phyloP scores from a whole-genome alignment of 129 eudicot genomes.

The Artemisia annua region DNA sequence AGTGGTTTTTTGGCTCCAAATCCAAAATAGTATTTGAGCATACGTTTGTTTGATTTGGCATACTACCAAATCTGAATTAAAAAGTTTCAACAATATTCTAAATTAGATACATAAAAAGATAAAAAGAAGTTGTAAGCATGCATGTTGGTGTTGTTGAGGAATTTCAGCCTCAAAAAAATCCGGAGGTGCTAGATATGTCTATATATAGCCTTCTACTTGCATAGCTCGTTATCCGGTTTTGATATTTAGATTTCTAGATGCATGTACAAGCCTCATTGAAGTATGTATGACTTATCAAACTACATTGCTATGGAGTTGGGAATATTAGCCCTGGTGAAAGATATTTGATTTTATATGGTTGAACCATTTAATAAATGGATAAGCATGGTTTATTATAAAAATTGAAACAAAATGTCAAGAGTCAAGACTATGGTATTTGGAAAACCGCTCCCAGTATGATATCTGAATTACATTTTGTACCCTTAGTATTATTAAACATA shows the following conservation, averaged over 20 bases:
- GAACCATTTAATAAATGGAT: neutral
- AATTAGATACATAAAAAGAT: neutral
- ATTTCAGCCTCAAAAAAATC: slow-evolving; percentile 10
- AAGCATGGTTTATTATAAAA: neutral
- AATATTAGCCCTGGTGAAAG: neutral
- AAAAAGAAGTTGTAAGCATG: slow-evolving; percentile 6
- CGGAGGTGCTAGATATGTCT: neutral
- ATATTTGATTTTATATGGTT: too few species aligned
- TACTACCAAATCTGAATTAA: neutral
- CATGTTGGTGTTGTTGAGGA: slow-evolving; percentile 25
- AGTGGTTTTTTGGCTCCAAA: neutral
- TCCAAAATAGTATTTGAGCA: neutral
- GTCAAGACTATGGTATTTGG: neutral
- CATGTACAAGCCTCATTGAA: slow-evolving; percentile 1
- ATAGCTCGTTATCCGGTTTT: neutral
- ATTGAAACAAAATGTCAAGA: slow-evolving; percentile 4
- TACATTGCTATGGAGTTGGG: neutral
- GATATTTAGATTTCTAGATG: slow-evolving; percentile 2
- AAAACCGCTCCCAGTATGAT: slow-evolving; percentile 1
- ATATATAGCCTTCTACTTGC: slow-evolving; percentile 22
- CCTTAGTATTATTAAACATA: slow-evolving; percentile 1
- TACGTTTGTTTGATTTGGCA: neutral
- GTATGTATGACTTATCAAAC: neutral
- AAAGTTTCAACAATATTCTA: neutral
- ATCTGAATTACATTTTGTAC: neutral